Base-by-base conservation (phyloP, 2,329 filamentous ascomycete genomes). In the Hypoxylon sp. region DNA sequence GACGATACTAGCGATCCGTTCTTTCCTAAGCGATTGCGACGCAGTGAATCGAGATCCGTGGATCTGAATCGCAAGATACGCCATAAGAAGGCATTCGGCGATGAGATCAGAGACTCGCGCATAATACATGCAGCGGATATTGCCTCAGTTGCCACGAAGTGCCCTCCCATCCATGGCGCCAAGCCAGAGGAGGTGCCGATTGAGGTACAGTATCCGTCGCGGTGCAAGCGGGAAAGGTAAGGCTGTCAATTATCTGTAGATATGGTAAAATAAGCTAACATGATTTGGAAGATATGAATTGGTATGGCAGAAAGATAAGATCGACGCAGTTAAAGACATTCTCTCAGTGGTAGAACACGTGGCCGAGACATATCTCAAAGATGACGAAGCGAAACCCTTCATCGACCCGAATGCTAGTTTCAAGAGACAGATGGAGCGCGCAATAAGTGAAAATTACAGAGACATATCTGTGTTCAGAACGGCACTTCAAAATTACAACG, bases 171-270 rank as follows among this genome's bases (percentile, higher is more conserved):
- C 11, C 81, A 87, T 66, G 83, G 83, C 42, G 81, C 84, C 2
- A 80, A 81, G 52, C 80, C 83, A 52, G 83, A 88, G 65, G 85
- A 88, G 64, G 84, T 90, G 5, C 82, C 80, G 10, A 87, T 97
- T 66, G 84, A 90, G 76, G 82, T 98, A 73, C 92, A 96, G 79
- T 98, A 98, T 80, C 95, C 96, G 9, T 94, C 93, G 78, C 84
- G 86, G 69, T 87, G 89, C 62, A 85, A 86, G 54, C 87, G 87
- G 59, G 93, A 96, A 80, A 88, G 86, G 89, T 92, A 83, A 74
- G 81, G 46, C 29, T 51, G 24, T 13, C 46, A 67, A 26, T 50
- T 61, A 59, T 75, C 66, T 55, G 26, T 39, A 50, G 59, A 46
- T 51, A 44, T 59, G 59, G 37, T 68, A 53, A 51, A 62, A 10